A percentile compares a stretch with the other conserved stretches of the same genome.
These are phyloP conservation scores for Cynara cardunculus DNA, from an alignment of 129 eudicot genomes.

Conservation along the genomic window DNA sequence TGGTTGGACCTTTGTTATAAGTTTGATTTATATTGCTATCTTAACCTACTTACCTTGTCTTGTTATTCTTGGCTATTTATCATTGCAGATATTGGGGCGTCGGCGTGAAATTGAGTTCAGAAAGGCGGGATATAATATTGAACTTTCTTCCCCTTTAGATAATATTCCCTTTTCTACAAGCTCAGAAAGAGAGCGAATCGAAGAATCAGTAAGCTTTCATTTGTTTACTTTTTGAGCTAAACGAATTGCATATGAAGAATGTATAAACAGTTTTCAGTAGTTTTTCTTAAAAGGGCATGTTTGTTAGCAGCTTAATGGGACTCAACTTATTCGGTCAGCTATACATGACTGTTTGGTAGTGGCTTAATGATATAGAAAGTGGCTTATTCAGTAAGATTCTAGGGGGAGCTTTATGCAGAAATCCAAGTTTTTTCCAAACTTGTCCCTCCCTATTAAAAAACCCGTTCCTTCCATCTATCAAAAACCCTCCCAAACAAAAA, in stretches of 20 bases:
- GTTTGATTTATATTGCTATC: background rate
- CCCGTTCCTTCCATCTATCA: too few species aligned
- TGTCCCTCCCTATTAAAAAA: too few species aligned
- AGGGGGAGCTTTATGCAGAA: too few species aligned
- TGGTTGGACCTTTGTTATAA: background rate
- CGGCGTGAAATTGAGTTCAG: constrained; percentile 80
- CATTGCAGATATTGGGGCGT: constrained; percentile 75
- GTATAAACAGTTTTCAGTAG: background rate
- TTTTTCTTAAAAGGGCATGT: background rate
- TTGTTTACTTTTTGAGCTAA: background rate
- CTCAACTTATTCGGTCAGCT: too few species aligned
- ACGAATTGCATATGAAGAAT: constrained; percentile 2
- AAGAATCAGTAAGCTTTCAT: constrained; percentile 64
- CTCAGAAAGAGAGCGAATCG: constrained; percentile 77
- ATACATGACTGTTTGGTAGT: too few species aligned
- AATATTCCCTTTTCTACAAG: constrained; percentile 70
- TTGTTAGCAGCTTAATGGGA: too few species aligned
- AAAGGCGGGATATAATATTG: constrained; percentile 83
- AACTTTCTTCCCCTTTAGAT: constrained; percentile 80
- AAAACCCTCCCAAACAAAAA: too few species aligned
- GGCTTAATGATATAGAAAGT: too few species aligned
- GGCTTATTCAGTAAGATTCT: too few species aligned
- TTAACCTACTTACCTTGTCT: background rate
- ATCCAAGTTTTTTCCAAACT: too few species aligned
- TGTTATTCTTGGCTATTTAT: constrained; percentile 12